Evolutionary conservation across 345 rosid genomes (phyloP), one percentile per base, ranked within the genome.

Genomic region (Sisymbrium altissimum): DNA sequence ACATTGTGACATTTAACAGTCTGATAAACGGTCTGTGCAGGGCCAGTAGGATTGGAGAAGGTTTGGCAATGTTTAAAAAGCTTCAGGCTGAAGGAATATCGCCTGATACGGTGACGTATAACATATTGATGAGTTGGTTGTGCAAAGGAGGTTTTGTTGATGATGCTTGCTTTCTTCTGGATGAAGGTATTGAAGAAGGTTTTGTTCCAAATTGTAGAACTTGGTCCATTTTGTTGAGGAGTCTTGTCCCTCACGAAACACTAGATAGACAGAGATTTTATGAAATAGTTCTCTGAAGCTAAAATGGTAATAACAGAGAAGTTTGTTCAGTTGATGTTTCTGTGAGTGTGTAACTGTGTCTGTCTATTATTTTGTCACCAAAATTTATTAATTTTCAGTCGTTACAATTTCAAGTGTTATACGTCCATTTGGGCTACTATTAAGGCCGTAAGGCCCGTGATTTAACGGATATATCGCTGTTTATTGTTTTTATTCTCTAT

Each of bases 1-100:
- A 91, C 59, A 83, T 93, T 63, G 91, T 88, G 57, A 89, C 91
- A 38, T 91, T 85, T 77, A 93, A 93, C 71, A 91, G 84, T 79
- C 75, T 93, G 55, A 87, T 93, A 17, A 87, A 93, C 64, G 96
- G 98, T 70, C 70, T 91, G 11, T 91, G 98, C 75, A 86, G 80
- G 73, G 80, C 46, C 7, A 86, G 89, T 53, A 83, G 85, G 71
- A 72, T 83, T 5, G 66, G 23, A 48, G 91, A 91, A 79, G 98
- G 92, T 64, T 41, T 87, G 62, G 78, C 74, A 74, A 83, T 91
- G 76, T 89, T 89, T 60, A 80, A 82, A 11, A 86, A 82, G 77
- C 77, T 93, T 46, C 80, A 82, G 52, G 68, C 13, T 82, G 98
- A 91, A 84, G 91, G 92, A 36, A 84, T 91, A 60, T 33, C 66